Evolutionary conservation across 1,284 basidiomycete genomes (phyloP).

Genomic region (Polyporus tsugae): DNA sequence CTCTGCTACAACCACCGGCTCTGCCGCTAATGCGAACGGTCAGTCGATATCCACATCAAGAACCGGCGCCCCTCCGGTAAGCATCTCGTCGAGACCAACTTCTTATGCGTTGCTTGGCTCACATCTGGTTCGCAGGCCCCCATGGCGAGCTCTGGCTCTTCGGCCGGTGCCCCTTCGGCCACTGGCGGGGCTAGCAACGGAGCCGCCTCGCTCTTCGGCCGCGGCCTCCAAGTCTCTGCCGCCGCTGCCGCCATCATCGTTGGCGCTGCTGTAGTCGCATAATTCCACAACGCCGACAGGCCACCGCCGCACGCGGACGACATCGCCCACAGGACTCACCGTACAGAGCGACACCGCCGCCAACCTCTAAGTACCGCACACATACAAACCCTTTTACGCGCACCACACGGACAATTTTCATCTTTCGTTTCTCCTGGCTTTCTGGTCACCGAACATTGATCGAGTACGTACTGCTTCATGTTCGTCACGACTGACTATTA

Average conservation of each 20-base stretch:
- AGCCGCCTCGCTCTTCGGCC: conserved; percentile 18
- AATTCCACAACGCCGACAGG: neutral
- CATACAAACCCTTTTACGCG: neutral
- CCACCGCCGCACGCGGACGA: neutral
- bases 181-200: conserved; percentile 27
- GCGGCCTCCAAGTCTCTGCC: conserved; percentile 20
- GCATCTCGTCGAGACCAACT: neutral
- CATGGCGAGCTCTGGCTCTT: neutral
- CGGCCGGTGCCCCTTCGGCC: conserved; percentile 10
- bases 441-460: conserved; percentile 3
- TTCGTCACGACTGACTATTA: neutral
- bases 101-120: neutral
- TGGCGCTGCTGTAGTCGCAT: conserved; percentile 26
- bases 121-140: neutral
- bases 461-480: no score
- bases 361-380: neutral
- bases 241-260: conserved; percentile 26
- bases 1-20: neutral
- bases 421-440: neutral
- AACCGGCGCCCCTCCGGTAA: conserved; percentile 5
- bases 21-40: neutral
- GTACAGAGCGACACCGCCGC: neutral
- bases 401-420: neutral
- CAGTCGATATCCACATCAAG: conserved; percentile 6
- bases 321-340: neutral